phyloP scores from a whole-genome alignment of 257 asterid species.

The Nicotiana sylvestris region DNA sequence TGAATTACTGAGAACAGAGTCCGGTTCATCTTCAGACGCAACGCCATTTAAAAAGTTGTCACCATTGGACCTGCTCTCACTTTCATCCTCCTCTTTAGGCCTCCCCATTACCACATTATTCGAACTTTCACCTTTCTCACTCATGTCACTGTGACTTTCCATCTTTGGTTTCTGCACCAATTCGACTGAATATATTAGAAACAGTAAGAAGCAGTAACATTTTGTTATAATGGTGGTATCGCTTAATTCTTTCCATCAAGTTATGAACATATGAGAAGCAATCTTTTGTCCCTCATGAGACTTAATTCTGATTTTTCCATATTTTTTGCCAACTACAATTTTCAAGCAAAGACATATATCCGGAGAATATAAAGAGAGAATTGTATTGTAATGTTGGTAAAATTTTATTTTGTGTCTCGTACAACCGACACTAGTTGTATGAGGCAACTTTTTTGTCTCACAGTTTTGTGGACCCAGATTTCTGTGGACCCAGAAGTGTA shows the following conservation, averaged over 20 bases:
- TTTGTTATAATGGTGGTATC: no score
- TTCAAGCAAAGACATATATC: neutral
- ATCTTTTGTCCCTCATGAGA: neutral
- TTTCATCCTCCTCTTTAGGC: slow-evolving; percentile 38
- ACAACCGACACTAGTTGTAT: no score
- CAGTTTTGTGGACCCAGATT: no score
- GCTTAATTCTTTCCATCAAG: no score
- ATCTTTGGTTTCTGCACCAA: slow-evolving; percentile 55
- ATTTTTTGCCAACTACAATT: neutral
- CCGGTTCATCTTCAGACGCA: slow-evolving; percentile 59
- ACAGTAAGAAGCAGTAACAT: no score
- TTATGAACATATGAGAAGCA: neutral
- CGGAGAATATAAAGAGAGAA: neutral
- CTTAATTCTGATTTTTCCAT: neutral
- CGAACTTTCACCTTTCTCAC: slow-evolving; percentile 34
- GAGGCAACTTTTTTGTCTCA: no score
- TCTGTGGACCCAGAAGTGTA: no score
- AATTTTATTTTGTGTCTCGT: no score
- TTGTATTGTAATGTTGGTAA: neutral
- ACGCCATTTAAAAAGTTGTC: slow-evolving; percentile 47
- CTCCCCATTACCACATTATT: slow-evolving; percentile 28
- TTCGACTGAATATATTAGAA: neutral
- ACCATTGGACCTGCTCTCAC: slow-evolving; percentile 50
- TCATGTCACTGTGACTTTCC: slow-evolving; percentile 56
- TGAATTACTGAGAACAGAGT: slow-evolving; percentile 20